A percentile compares a stretch with the other conserved stretches of the same genome.
phyloP scores from a whole-genome alignment of 129 eudicot species.

The Pittosporum tobira region DNA sequence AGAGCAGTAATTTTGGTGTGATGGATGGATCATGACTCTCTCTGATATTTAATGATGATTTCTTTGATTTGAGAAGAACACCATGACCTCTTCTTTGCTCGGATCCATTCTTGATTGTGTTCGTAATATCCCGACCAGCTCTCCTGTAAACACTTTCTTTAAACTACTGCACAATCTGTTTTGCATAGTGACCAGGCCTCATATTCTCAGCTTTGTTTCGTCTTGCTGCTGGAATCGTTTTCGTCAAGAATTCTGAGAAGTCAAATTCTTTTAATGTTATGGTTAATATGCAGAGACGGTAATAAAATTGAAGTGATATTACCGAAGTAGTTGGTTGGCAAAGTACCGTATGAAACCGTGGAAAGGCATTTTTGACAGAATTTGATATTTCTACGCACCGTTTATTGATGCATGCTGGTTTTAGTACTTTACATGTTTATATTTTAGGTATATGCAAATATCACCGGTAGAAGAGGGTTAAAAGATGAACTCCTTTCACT shows the following conservation, averaged over 20 bases:
- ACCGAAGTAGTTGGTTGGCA: no score
- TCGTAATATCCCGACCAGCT: constrained; percentile 74
- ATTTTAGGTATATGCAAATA: no score
- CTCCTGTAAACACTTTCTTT: constrained; percentile 52
- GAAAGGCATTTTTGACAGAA: no score
- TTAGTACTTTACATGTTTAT: no score
- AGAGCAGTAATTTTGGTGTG: constrained; percentile 25
- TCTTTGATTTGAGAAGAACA: constrained; percentile 47
- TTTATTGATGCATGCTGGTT: no score
- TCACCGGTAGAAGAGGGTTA: no score
- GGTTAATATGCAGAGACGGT: no score
- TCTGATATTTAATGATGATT: constrained; percentile 17
- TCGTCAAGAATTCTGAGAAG: constrained; percentile 6
- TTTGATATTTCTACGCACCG: no score
- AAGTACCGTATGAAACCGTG: no score
- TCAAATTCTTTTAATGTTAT: constrained; percentile 20
- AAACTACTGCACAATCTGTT: constrained; percentile 52
- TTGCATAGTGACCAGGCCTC: constrained; percentile 53
- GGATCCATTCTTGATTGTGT: constrained; percentile 25
- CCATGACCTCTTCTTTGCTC: constrained; percentile 49
- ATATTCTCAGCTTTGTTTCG: constrained; percentile 31
- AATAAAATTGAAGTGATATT: no score
- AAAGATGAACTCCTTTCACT: no score
- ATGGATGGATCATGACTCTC: constrained; percentile 12
- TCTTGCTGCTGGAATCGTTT: constrained; percentile 12